phyloP scores from a whole-genome alignment of 495 filamentous ascomycete genomes.

The Penicillium diatomitis region DNA sequence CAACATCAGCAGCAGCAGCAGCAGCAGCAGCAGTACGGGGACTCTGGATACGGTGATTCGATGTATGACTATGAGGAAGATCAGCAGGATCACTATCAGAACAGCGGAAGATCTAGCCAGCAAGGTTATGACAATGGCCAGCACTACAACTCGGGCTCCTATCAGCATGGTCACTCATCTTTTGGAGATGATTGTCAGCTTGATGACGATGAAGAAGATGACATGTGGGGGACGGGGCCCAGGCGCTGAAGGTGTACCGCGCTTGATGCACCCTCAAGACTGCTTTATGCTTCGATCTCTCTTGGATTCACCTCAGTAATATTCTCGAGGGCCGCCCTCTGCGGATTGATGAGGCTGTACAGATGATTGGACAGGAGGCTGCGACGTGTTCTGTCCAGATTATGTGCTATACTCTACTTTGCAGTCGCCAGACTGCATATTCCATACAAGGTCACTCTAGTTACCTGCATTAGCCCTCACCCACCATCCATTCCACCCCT shows the following conservation, averaged over 20 bases:
- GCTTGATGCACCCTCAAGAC: no score
- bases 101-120: constrained; percentile 44
- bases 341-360: no score
- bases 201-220: constrained; percentile 43
- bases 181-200: constrained; percentile 42
- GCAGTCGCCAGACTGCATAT: no score
- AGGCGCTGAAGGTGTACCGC: constrained; percentile 6
- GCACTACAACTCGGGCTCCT: constrained; percentile 33
- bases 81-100: constrained; percentile 40
- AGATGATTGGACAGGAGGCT: no score
- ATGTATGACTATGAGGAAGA: constrained; percentile 51
- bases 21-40: constrained; percentile 44
- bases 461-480: no score
- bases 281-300: no score
- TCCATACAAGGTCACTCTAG: no score
- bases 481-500: no score
- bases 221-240: constrained; percentile 44
- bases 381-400: no score
- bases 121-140: constrained; percentile 40
- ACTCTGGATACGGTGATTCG: constrained; percentile 48
- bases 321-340: no score
- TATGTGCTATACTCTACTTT: no score
- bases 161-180: constrained; percentile 41
- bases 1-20: constrained; percentile 41
- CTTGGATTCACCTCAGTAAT: no score